phyloP scores from a whole-genome alignment of 2,329 filamentous ascomycete genomes.

The Diaporthe ilicicola region DNA sequence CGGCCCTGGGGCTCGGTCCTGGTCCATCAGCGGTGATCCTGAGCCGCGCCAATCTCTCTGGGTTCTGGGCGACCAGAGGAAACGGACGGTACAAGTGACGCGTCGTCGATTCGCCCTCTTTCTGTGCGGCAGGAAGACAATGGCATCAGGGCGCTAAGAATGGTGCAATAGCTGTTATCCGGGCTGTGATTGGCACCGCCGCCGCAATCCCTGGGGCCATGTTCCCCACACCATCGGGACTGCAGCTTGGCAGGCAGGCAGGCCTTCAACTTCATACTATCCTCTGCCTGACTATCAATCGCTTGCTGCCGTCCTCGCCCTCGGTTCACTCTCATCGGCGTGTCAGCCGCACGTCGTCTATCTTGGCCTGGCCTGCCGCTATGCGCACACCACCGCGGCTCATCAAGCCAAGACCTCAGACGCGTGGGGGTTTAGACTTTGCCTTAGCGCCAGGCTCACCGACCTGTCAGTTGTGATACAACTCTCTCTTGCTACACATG shows the following conservation, averaged over 20 bases:
- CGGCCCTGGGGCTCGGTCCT: neutral
- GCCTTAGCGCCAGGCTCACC: neutral
- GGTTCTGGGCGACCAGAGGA: neutral
- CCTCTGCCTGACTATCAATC: neutral
- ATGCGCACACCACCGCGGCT: slow-evolving; percentile 3
- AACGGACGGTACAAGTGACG: neutral
- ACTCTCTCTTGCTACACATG: neutral
- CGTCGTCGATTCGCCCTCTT: slow-evolving; percentile 1
- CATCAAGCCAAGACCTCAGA: neutral
- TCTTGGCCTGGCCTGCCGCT: neutral
- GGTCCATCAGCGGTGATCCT: neutral
- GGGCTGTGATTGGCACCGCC: neutral
- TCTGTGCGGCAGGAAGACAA: neutral
- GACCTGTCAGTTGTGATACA: neutral
- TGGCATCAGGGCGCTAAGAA: slow-evolving; percentile 27
- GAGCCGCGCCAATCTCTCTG: neutral
- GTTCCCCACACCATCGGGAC: slow-evolving; percentile 16
- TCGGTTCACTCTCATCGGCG: neutral
- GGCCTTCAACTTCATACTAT: slow-evolving; percentile 3
- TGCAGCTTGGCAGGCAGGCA: slow-evolving; percentile 5
- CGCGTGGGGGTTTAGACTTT: neutral
- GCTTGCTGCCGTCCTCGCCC: neutral
- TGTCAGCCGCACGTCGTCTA: slow-evolving; percentile 19
- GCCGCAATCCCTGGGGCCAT: neutral
- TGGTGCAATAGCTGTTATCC: slow-evolving; percentile 24